Evolutionary conservation across 2,329 filamentous ascomycete genomes (phyloP).

Genomic region (Penicillium griseofulvum): DNA sequence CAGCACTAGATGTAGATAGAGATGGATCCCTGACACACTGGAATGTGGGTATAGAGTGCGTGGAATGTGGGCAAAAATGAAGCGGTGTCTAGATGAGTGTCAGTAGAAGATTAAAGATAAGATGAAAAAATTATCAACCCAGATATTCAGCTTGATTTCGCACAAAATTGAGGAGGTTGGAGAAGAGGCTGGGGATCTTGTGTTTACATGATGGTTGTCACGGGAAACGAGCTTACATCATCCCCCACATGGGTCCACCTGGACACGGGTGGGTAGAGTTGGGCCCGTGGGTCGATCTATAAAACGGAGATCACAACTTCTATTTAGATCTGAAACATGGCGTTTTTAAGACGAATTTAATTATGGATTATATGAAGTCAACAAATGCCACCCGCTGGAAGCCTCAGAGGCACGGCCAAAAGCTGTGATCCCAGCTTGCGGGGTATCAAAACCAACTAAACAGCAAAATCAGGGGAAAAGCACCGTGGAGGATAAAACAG

Average conservation of each 20-base stretch:
- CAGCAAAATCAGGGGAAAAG: slow-evolving; percentile 1
- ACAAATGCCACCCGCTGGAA: slow-evolving; percentile 1
- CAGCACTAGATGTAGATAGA: slow-evolving; percentile 15
- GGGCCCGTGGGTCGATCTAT: slow-evolving; percentile 5
- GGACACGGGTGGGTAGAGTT: slow-evolving; percentile 1
- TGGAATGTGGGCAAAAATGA: neutral
- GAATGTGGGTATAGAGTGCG: slow-evolving; percentile 5
- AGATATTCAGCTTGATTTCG: slow-evolving; percentile 10
- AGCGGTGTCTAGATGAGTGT: slow-evolving; percentile 7
- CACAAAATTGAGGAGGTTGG: slow-evolving; percentile 39
- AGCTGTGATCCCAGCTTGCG: slow-evolving; percentile 5
- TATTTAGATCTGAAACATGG: neutral
- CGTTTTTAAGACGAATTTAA: neutral
- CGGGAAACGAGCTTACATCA: slow-evolving; percentile 32
- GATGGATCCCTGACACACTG: neutral
- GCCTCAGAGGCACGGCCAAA: neutral
- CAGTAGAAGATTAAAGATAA: slow-evolving; percentile 8
- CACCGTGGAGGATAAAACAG: neutral
- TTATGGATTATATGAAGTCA: neutral
- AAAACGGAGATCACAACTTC: slow-evolving; percentile 11
- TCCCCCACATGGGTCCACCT: slow-evolving; percentile 1
- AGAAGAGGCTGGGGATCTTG: slow-evolving; percentile 38
- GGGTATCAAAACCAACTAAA: slow-evolving; percentile 11
- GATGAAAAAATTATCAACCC: slow-evolving; percentile 12
- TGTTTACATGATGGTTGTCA: slow-evolving; percentile 27